A percentile compares a stretch with the other conserved stretches of the same genome.
These are phyloP conservation scores for Nelumbo lutea DNA, from an alignment of 164 flowering plant species.

Conservation along the genomic window DNA sequence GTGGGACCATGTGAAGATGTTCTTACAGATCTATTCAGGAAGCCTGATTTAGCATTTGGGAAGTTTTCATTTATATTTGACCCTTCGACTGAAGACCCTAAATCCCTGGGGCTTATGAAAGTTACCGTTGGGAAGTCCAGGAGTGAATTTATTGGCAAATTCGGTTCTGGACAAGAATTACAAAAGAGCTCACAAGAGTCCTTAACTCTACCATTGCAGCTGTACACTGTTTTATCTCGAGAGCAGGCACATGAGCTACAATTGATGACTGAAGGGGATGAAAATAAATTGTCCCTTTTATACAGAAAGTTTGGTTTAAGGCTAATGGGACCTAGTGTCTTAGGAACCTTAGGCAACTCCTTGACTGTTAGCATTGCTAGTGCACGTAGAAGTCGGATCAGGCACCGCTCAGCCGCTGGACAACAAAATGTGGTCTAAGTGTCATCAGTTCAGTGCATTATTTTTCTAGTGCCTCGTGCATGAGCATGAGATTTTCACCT, in stretches of 20 bases:
- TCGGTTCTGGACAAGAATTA: constrained; percentile 13
- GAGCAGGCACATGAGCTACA: constrained; percentile 53
- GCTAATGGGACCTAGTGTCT: constrained; percentile 52
- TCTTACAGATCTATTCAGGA: constrained; percentile 51
- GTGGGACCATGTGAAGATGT: constrained; percentile 38
- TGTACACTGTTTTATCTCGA: constrained; percentile 56
- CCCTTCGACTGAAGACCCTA: constrained; percentile 45
- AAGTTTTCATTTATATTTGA: constrained; percentile 57
- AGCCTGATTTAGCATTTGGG: constrained; percentile 72
- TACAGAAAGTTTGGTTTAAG: constrained; percentile 46
- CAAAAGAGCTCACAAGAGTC: constrained; percentile 13
- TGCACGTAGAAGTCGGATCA: constrained; percentile 46
- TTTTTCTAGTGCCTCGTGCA: constrained; percentile 7
- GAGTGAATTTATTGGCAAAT: constrained; percentile 14
- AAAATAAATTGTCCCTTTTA: constrained; percentile 35
- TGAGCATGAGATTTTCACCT: constrained; percentile 2
- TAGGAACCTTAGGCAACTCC: constrained; percentile 38
- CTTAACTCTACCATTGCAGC: constrained; percentile 30
- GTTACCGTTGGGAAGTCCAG: constrained; percentile 35
- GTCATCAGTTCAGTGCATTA: constrained; percentile 3
- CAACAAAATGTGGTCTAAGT: constrained; percentile 16
- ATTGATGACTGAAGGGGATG: constrained; percentile 39
- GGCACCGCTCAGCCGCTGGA: constrained; percentile 22
- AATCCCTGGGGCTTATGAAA: constrained; percentile 61
- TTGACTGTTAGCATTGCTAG: constrained; percentile 45